Percentiles rank a stretch among this genome's conserved stretches.
phyloP scores from a whole-genome alignment of 2,329 filamentous ascomycete genomes.

The Ophiostoma novo-ulmi region DNA sequence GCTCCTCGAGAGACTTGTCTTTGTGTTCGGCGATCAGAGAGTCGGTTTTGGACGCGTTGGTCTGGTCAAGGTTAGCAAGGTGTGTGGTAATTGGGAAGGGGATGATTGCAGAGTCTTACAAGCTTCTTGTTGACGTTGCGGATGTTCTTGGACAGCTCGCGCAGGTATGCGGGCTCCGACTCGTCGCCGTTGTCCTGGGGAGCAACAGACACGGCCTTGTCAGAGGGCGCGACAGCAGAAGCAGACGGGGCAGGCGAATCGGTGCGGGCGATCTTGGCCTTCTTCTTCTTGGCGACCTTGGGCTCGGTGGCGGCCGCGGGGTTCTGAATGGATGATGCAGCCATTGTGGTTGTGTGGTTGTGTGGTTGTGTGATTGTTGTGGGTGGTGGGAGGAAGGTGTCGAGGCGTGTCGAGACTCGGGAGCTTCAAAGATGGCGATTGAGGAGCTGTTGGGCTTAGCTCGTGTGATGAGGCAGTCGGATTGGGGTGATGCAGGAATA shows the following conservation, averaged over 20 bases:
- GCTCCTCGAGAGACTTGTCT: conserved; percentile 65
- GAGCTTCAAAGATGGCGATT: background rate
- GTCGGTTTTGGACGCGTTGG: conserved; percentile 68
- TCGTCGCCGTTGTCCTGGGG: conserved; percentile 50
- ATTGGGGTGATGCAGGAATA: background rate
- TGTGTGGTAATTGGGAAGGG: no score
- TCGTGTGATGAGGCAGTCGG: background rate
- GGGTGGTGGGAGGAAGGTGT: background rate
- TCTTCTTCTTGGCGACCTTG: conserved; percentile 67
- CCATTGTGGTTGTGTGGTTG: conserved; percentile 45
- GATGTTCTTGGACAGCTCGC: conserved; percentile 85
- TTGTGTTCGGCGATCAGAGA: conserved; percentile 63
- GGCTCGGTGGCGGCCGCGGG: conserved; percentile 56
- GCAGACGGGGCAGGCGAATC: conserved; percentile 52
- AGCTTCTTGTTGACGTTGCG: conserved; percentile 94
- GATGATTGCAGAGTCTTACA: conserved; percentile 49
- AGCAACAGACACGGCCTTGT: conserved; percentile 46
- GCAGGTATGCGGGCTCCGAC: conserved; percentile 72
- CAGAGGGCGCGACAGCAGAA: conserved; percentile 34
- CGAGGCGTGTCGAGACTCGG: background rate
- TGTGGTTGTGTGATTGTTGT: background rate
- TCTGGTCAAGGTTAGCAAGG: conserved; percentile 38
- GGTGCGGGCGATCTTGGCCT: conserved; percentile 52
- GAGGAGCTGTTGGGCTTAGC: background rate
- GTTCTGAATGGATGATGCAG: conserved; percentile 59